A percentile compares a stretch with the other conserved stretches of the same genome.
Conservation (phyloP, 352 stramenopile species). For the Pythium graminicola region DNA sequence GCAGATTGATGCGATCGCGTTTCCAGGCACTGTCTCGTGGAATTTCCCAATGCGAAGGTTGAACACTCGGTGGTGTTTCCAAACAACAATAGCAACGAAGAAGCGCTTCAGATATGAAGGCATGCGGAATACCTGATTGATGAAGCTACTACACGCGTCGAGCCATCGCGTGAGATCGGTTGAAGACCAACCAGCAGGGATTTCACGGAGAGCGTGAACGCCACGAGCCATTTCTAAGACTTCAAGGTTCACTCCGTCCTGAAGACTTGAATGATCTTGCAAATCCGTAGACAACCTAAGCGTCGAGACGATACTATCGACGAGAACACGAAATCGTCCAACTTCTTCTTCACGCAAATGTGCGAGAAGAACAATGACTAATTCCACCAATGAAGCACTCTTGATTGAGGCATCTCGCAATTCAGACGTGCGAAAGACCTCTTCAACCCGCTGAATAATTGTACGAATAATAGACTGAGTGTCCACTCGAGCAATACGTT, state of each 20-base stretch:
- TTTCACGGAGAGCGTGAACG: constrained; percentile 4
- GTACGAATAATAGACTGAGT: constrained; percentile 18
- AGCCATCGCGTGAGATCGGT: constrained; percentile 1
- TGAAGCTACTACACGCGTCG: constrained; percentile 5
- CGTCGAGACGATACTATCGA: constrained; percentile 5
- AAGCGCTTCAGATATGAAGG: background rate
- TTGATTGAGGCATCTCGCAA: background rate
- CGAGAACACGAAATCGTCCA: constrained; percentile 9
- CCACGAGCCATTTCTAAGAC: constrained; percentile 10
- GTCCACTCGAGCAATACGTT: constrained; percentile 16
- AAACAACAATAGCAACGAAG: constrained; percentile 8
- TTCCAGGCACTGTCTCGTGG: constrained; percentile 5
- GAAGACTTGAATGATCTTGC: background rate
- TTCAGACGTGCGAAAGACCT: constrained; percentile 13
- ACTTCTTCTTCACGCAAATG: constrained; percentile 19
- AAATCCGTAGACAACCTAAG: background rate
- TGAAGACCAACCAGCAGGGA: background rate
- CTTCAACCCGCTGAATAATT: constrained; percentile 20
- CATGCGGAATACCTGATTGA: constrained; percentile 4
- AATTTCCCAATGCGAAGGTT: constrained; percentile 5
- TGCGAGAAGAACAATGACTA: constrained; percentile 9
- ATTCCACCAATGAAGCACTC: background rate
- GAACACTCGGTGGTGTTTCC: constrained; percentile 16
- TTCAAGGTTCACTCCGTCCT: background rate
- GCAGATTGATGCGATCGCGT: constrained; percentile 5